phyloP scores from a whole-genome alignment of 2,329 filamentous ascomycete genomes.

The Xylaria sp. region DNA sequence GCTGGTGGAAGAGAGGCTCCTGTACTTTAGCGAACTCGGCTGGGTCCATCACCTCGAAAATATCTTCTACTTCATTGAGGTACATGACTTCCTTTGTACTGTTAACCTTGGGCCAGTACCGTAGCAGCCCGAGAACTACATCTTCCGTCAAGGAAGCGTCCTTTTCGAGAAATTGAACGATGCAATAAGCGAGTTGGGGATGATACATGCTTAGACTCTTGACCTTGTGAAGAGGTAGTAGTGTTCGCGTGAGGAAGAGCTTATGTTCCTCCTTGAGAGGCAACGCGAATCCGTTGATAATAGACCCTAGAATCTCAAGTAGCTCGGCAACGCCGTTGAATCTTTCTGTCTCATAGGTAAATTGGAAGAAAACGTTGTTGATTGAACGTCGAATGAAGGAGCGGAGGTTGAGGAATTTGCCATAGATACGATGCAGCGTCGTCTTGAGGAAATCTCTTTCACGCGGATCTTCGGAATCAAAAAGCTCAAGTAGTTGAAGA shows the following conservation, averaged over 20 bases:
- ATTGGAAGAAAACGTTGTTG: slow-evolving; percentile 99
- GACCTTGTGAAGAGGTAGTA: slow-evolving; percentile 95
- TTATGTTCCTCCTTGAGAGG: slow-evolving; percentile 99
- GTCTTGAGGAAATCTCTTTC: slow-evolving; percentile 99
- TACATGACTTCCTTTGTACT: slow-evolving; percentile 99
- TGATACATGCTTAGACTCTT: slow-evolving; percentile 99
- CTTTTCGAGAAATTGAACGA: slow-evolving; percentile 98
- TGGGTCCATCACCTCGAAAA: slow-evolving; percentile 99
- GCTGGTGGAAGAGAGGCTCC: slow-evolving; percentile 94
- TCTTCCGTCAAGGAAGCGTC: slow-evolving; percentile 97
- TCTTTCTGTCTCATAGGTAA: slow-evolving; percentile 97
- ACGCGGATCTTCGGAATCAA: slow-evolving; percentile 96
- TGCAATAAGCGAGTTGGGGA: slow-evolving; percentile 97
- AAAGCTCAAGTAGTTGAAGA: slow-evolving; percentile 93
- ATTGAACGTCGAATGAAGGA: slow-evolving; percentile 98
- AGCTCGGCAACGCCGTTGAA: slow-evolving; percentile 99
- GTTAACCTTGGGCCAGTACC: slow-evolving; percentile 99
- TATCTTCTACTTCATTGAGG: slow-evolving; percentile 98
- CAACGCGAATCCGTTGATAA: slow-evolving; percentile 98
- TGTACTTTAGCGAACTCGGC: slow-evolving; percentile 99
- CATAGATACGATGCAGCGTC: slow-evolving; percentile 96
- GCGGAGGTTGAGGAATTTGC: slow-evolving; percentile 96
- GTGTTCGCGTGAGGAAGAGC: slow-evolving; percentile 91
- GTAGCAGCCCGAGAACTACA: slow-evolving; percentile 90
- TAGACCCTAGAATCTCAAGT: slow-evolving; percentile 95